These are phyloP conservation scores for Neonectria faginata DNA, from an alignment of 2,329 filamentous ascomycete species.

Conservation along the genomic window DNA sequence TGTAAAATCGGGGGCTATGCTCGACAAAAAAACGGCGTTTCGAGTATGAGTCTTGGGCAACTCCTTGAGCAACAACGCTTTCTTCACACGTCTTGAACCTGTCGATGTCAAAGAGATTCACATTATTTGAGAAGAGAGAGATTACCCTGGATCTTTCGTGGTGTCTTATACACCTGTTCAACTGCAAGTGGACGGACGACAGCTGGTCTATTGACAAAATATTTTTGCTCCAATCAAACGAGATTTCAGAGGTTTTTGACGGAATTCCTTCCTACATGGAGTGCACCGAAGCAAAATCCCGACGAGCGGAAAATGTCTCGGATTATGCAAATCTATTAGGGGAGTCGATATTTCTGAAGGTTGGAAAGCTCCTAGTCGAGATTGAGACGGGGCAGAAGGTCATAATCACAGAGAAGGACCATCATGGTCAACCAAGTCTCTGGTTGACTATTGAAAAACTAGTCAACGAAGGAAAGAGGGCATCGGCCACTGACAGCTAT, in stretches of 20 bases:
- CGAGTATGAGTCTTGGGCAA: not conserved
- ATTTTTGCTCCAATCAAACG: not conserved
- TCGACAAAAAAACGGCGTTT: not conserved
- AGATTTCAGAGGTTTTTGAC: too few species aligned
- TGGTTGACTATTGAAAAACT: not conserved
- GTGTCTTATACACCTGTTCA: not conserved
- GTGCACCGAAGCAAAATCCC: not conserved
- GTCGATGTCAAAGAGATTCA: not conserved
- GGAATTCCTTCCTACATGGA: not conserved
- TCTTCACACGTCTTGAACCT: not conserved
- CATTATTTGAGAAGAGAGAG: not conserved
- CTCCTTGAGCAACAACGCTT: not conserved
- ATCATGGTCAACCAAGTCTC: not conserved
- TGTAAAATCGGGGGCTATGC: not conserved
- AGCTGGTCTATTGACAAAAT: not conserved
- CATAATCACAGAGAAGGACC: not conserved
- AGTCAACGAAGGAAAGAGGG: not conserved
- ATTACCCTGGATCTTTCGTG: not conserved
- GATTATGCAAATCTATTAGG: not conserved
- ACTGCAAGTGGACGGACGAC: not conserved
- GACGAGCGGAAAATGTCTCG: not conserved
- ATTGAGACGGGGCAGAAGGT: not conserved
- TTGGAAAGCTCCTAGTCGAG: not conserved
- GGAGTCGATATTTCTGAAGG: not conserved
- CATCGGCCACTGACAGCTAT: not conserved